phyloP scores from a whole-genome alignment of 305 asterid genomes.

The Caryopteris hybrid region DNA sequence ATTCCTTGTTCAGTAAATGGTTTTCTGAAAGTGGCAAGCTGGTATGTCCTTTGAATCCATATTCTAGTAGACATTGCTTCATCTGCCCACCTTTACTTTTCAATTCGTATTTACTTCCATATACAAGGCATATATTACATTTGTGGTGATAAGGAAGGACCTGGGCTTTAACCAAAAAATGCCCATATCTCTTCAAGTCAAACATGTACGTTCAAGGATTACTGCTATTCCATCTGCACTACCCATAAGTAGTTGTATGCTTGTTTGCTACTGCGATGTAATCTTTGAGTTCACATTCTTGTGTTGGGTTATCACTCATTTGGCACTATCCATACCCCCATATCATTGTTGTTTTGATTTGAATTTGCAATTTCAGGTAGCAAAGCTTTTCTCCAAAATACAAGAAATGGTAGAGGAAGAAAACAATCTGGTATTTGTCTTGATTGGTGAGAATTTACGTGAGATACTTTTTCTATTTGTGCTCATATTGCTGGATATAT shows the following conservation, averaged over 20 bases:
- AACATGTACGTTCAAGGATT: not conserved
- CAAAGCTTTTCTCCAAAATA: slow-evolving; percentile 87
- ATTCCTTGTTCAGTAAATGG: slow-evolving; percentile 98
- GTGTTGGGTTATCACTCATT: not conserved
- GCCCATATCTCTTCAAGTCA: not conserved
- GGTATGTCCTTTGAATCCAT: slow-evolving; percentile 40
- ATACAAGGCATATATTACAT: not conserved
- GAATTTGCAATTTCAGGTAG: slow-evolving; percentile 52
- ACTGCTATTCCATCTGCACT: slow-evolving; percentile 5
- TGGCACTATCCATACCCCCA: not conserved
- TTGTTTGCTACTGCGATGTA: slow-evolving; percentile 6
- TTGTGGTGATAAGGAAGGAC: not conserved
- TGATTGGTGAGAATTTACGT: slow-evolving; percentile 75
- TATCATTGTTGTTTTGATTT: not conserved
- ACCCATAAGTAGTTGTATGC: slow-evolving; percentile 2
- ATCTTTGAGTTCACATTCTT: slow-evolving; percentile 2
- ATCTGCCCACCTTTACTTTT: slow-evolving; percentile 6
- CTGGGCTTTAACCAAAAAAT: not conserved
- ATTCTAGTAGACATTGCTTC: not conserved
- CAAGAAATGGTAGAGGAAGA: slow-evolving; percentile 99
- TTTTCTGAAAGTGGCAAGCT: slow-evolving; percentile 99
- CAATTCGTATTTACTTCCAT: not conserved
- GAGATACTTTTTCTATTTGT: not conserved
- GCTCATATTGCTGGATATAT: not conserved
- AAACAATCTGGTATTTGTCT: slow-evolving; percentile 82